phyloP scores from a whole-genome alignment of 257 asterid species.

The Capsicum rhomboideum region DNA sequence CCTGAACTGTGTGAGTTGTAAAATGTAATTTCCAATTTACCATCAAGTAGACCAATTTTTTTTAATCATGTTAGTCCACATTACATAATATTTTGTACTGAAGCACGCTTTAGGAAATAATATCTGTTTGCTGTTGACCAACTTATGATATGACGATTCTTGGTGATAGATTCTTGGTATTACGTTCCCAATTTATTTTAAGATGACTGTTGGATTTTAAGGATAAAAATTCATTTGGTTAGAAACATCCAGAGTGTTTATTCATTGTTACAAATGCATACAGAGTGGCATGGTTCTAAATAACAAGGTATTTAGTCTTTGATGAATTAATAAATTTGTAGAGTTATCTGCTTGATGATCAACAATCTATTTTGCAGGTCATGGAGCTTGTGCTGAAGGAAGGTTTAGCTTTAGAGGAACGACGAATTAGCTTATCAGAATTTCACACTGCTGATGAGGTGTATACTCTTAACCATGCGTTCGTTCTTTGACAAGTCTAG shows the following conservation, averaged over 20 bases:
- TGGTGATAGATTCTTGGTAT: not conserved
- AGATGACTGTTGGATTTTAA: not conserved
- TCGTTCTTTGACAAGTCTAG: not conserved
- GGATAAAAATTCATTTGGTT: not conserved
- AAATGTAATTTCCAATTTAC: not conserved
- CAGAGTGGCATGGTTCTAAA: not conserved
- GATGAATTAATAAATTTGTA: not conserved
- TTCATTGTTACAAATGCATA: not conserved
- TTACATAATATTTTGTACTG: not conserved
- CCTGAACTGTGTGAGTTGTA: not conserved
- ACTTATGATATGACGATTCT: not conserved
- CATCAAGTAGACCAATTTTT: not conserved
- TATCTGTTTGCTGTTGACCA: not conserved
- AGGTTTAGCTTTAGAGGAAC: conserved; percentile 46
- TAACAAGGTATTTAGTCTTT: not conserved
- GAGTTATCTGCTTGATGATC: not conserved
- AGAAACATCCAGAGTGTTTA: not conserved
- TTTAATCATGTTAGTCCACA: not conserved
- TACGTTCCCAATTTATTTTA: not conserved
- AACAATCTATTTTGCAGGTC: conserved; percentile 34
- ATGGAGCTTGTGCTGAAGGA: conserved; percentile 63
- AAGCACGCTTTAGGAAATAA: not conserved
- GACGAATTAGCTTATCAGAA: conserved; percentile 76
- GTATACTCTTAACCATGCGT: not conserved
- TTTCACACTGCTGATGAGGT: conserved; percentile 96